Base-by-base conservation (phyloP, 805 yeast genomes). In the Pichia occidentalis region DNA sequence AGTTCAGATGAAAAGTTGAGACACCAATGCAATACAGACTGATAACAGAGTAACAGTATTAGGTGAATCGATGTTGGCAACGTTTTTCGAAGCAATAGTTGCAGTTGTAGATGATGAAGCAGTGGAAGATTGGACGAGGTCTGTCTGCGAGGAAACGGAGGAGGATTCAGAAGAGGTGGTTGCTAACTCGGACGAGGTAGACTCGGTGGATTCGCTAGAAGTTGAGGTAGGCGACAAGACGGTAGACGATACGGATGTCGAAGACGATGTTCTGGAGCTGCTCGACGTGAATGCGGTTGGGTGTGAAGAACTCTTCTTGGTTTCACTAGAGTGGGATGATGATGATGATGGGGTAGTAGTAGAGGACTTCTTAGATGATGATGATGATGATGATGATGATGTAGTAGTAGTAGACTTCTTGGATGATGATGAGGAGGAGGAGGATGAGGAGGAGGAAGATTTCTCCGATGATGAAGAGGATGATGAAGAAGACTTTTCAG, bases 101-200 rank as follows among this genome's bases (percentile, higher is more conserved):
- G 30, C 13, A 8, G 24, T 10, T 18, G 10, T 13, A 16, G 29
- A 12, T 20, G 36, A 12, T 8, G 37, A 17, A 12, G 45, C 23
- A 19, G 27, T 24, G 13, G n/a, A 16, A 25, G 29, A 18, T 26
- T 36, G 32, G 32, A 43, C 21, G 25, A 38, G 36, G 21, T 30
- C 29, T n/a, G 32, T 13, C 29, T 9, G 26, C 12, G 36, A 18
- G n/a, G 39, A 12, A 7, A 24, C 22, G 18, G 42, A 5, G 7
- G 11, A 9, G 8, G 37, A 21, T 21, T 18, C 16, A 2, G 34
- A 17, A 24, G 27, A 24, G n/a, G n/a, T n/a, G 39, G n/a, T n/a
- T n/a, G n/a, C n/a, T n/a, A n/a, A n/a, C n/a, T n/a, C n/a, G n/a
- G n/a, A 17, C 11, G 39, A 36, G 12, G 36, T 17, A 9, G 25